Percentiles rank a stretch among this genome's conserved stretches.
Evolutionary conservation across 78 protist species (phyloP).

Genomic region (Dictyostelium firmibasis): DNA sequence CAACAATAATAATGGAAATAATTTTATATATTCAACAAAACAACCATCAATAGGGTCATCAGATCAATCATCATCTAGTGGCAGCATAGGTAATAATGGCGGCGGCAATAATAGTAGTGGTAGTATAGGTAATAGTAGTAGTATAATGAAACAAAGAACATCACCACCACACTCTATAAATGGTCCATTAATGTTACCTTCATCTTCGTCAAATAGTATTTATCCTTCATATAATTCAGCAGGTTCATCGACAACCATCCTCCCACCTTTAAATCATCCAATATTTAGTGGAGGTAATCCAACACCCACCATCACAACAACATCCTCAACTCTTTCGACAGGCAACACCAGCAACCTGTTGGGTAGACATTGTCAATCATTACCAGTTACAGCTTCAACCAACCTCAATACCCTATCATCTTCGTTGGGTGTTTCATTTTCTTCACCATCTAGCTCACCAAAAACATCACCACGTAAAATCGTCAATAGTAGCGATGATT

Average conservation of each 20-base stretch:
- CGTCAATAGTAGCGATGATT: slow-evolving; percentile 18
- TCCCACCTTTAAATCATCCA: slow-evolving; percentile 17
- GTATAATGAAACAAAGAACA: background rate
- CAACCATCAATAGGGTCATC: background rate
- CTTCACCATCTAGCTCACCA: slow-evolving; percentile 42
- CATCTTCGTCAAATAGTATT: background rate
- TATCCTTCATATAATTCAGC: background rate
- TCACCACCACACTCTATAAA: background rate
- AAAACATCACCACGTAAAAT: slow-evolving; percentile 5
- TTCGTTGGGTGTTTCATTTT: background rate
- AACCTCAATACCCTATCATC: background rate
- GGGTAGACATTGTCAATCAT: slow-evolving; percentile 5
- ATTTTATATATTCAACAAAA: background rate
- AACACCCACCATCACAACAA: background rate
- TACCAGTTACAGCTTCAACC: slow-evolving; percentile 3
- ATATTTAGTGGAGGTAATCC: background rate
- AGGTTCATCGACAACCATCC: slow-evolving; percentile 21
- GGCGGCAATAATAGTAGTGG: background rate
- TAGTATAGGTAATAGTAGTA: background rate
- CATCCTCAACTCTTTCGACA: background rate
- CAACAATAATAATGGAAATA: background rate
- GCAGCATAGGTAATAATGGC: background rate
- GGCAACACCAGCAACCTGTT: background rate
- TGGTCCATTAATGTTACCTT: background rate
- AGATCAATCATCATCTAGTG: background rate